These are phyloP conservation scores for Lentinula sp. DNA, from an alignment of 768 basidiomycete species.

Conservation along the genomic window DNA sequence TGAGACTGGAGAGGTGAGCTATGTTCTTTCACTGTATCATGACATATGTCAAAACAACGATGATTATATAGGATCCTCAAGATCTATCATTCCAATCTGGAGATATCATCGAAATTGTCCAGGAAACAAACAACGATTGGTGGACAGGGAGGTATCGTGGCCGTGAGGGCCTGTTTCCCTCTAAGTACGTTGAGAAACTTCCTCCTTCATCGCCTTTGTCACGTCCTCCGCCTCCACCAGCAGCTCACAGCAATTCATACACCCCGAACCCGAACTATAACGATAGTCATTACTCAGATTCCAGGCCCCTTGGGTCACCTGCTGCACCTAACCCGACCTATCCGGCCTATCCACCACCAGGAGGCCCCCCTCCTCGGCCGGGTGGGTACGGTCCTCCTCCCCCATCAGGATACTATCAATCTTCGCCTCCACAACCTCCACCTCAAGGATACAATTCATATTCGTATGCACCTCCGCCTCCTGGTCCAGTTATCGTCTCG, in stretches of 20 bases:
- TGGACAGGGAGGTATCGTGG: constrained; percentile 70
- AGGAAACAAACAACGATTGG: constrained; percentile 84
- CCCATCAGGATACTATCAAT: constrained; percentile 13
- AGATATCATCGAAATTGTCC: constrained; percentile 72
- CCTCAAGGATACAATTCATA: constrained; percentile 12
- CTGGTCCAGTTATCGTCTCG: constrained; percentile 8
- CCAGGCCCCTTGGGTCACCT: background rate
- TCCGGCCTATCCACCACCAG: constrained; percentile 1
- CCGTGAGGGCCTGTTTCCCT: constrained; percentile 71
- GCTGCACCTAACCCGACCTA: background rate
- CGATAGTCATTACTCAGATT: background rate
- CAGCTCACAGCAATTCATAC: background rate
- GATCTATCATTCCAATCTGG: constrained; percentile 75
- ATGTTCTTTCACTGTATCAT: background rate
- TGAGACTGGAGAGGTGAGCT: constrained; percentile 44
- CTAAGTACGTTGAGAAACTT: constrained; percentile 64
- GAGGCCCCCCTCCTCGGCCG: constrained; percentile 9
- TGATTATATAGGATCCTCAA: constrained; percentile 51
- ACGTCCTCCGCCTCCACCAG: constrained; percentile 15
- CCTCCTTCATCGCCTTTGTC: constrained; percentile 15
- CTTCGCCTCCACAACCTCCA: constrained; percentile 16
- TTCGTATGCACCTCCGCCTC: background rate
- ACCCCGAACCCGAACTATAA: constrained; percentile 10
- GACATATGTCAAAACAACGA: constrained; percentile 2
- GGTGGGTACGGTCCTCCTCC: constrained; percentile 10